A percentile compares a stretch with the other conserved stretches of the same genome.
Conservation (phyloP, 768 basidiomycete species). For the Collybia mongolica region DNA sequence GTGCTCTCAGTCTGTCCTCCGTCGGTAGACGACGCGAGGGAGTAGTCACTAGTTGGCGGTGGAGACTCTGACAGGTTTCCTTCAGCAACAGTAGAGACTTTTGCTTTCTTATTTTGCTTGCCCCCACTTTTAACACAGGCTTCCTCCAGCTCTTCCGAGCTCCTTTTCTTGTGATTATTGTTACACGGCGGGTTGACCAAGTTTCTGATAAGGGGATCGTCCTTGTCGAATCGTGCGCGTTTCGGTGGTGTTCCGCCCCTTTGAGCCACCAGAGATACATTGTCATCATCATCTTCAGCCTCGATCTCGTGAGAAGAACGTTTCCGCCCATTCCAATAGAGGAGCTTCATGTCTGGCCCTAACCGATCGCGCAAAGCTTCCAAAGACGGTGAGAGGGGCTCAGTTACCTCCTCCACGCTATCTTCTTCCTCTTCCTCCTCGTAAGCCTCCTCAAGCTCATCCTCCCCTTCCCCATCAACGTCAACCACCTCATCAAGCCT, state of each 20-base stretch:
- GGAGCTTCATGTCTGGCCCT: neutral
- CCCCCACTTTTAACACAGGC: conserved; percentile 9
- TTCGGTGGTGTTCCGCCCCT: conserved; percentile 32
- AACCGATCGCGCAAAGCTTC: neutral
- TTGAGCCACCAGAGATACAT: conserved; percentile 11
- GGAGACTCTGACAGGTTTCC: conserved; percentile 1
- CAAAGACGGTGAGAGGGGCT: neutral
- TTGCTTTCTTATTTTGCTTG: conserved; percentile 8
- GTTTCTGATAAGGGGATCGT: conserved; percentile 9
- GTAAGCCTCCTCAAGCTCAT: conserved; percentile 19
- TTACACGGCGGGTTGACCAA: conserved; percentile 8
- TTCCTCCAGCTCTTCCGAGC: conserved; percentile 48
- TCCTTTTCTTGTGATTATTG: conserved; percentile 39
- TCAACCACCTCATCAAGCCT: conserved; percentile 11
- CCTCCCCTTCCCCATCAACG: conserved; percentile 21
- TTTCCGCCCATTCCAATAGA: conserved; percentile 12
- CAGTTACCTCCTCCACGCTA: conserved; percentile 23
- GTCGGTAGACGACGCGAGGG: neutral
- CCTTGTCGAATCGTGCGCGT: conserved; percentile 14
- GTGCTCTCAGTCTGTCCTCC: neutral
- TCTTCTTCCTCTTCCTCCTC: conserved; percentile 25
- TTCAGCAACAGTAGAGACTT: conserved; percentile 1
- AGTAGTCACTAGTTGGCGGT: conserved; percentile 4
- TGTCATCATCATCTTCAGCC: conserved; percentile 21
- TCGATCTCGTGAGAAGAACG: conserved; percentile 30